phyloP scores from a whole-genome alignment of 257 asterid species.

The Plantago ovata region DNA sequence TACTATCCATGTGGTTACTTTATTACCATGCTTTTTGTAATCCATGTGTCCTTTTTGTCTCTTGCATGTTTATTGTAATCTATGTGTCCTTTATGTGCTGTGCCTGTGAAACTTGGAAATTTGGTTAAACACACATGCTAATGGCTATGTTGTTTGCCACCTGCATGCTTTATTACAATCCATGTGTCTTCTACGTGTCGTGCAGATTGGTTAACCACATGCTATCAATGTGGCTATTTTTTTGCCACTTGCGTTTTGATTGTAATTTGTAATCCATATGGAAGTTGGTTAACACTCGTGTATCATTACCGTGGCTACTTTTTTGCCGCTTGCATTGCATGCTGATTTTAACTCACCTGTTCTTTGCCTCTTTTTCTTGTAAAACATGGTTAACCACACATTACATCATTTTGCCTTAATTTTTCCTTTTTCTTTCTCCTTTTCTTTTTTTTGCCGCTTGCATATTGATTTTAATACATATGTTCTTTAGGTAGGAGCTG shows the following conservation, averaged over 20 bases:
- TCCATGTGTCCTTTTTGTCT: neutral
- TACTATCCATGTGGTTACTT: no score
- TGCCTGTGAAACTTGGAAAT: slow-evolving; percentile 7
- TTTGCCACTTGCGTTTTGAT: neutral
- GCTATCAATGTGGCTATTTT: no score
- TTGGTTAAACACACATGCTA: neutral
- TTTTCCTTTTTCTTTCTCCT: no score
- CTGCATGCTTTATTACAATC: slow-evolving; percentile 1
- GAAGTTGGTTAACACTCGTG: neutral
- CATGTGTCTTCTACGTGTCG: neutral
- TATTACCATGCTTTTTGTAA: no score
- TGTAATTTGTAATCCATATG: no score
- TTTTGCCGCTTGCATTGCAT: no score
- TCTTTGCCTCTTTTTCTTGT: no score
- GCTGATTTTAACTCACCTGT: no score
- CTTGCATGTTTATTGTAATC: neutral
- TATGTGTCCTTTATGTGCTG: neutral
- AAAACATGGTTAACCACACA: no score
- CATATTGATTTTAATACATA: neutral
- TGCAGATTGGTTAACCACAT: no score
- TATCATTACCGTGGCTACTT: neutral
- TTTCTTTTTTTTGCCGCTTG: neutral
- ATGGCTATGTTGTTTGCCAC: neutral
- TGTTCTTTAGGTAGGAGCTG: neutral
- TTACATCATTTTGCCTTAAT: no score